Evolutionary conservation across 257 asterid species (phyloP), one percentile per base, ranked within the genome.

Genomic region (Eucommia ulmoides): DNA sequence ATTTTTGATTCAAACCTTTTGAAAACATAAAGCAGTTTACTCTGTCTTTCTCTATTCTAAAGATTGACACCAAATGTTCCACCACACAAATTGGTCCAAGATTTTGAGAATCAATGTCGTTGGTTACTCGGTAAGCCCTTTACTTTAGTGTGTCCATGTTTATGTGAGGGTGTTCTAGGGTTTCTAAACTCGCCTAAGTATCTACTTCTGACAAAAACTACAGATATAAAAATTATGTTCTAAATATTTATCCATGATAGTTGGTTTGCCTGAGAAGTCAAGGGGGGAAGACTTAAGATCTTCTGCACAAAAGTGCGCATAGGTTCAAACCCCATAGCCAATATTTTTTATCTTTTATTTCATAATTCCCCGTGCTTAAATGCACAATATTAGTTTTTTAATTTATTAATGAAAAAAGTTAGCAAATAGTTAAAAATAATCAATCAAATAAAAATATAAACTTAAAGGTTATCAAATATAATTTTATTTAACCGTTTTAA

Each of bases 1-100:
- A n/a, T n/a, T n/a, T n/a, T n/a, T n/a, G n/a, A n/a, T n/a, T n/a
- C n/a, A n/a, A n/a, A n/a, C n/a, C n/a, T n/a, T n/a, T n/a, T n/a
- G n/a, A n/a, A n/a, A n/a, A n/a, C n/a, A n/a, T n/a, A n/a, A 95
- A 95, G 24, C 97, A 88, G 65, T 89, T 89, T 56, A 89, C 97
- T 24, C 97, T 56, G 62, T 84, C 96, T 60, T 82, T 80, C 70
- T 89, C 97, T 53, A 94, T 84, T 2, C 96, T 94, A 33, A 80
- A 84, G 29, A 82, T 84, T 9, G 94, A 80, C 20, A 96, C 97
- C 73, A 89, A 61, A 63, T 85, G 94, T 52, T 84, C 95, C 64
- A 96, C 97, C 94, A 82, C 82, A 50, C 55, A 20, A 15, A 3
- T 38, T 14, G 11, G 2, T 38, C 16, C n/a, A 38, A 38, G 45